These are phyloP conservation scores for Conticribra guillardii DNA, from an alignment of 108 stramenopile genomes.

Conservation along the genomic window DNA sequence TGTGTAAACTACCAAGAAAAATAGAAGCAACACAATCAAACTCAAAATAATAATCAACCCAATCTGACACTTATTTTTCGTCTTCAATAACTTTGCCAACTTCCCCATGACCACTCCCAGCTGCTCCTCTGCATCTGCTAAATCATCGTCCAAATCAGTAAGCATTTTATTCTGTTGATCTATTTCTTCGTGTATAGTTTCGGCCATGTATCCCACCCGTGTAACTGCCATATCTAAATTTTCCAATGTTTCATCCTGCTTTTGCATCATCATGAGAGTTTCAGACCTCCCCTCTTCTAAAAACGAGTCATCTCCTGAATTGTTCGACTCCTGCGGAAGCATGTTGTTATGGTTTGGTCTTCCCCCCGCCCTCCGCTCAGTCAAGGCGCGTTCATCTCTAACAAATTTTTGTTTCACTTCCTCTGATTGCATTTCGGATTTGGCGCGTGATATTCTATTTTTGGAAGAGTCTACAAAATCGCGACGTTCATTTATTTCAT, in stretches of 20 bases:
- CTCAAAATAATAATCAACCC: constrained; percentile 73
- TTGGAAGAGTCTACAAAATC: constrained; percentile 60
- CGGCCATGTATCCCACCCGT: constrained; percentile 84
- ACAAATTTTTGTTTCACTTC: constrained; percentile 64
- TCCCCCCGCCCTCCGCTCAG: constrained; percentile 46
- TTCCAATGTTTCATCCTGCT: constrained; percentile 88
- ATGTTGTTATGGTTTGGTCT: constrained; percentile 11
- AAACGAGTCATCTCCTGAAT: background rate
- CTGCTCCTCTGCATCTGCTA: constrained; percentile 83
- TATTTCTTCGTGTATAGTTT: constrained; percentile 81
- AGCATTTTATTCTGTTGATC: constrained; percentile 87
- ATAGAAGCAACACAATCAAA: constrained; percentile 69
- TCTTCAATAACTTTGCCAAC: constrained; percentile 82
- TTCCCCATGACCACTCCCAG: constrained; percentile 91
- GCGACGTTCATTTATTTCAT: constrained; percentile 63
- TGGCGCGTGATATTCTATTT: constrained; percentile 55
- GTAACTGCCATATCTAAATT: constrained; percentile 79
- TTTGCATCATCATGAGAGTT: constrained; percentile 76
- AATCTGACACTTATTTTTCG: constrained; percentile 82
- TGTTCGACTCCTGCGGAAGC: background rate
- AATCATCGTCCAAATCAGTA: constrained; percentile 76
- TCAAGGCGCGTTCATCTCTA: constrained; percentile 71
- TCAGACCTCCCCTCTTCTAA: constrained; percentile 49
- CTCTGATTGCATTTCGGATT: constrained; percentile 66
- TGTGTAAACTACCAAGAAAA: constrained; percentile 79